Evolutionary conservation across 2,329 filamentous ascomycete species (phyloP).

Genomic region (Camillea tinctor): DNA sequence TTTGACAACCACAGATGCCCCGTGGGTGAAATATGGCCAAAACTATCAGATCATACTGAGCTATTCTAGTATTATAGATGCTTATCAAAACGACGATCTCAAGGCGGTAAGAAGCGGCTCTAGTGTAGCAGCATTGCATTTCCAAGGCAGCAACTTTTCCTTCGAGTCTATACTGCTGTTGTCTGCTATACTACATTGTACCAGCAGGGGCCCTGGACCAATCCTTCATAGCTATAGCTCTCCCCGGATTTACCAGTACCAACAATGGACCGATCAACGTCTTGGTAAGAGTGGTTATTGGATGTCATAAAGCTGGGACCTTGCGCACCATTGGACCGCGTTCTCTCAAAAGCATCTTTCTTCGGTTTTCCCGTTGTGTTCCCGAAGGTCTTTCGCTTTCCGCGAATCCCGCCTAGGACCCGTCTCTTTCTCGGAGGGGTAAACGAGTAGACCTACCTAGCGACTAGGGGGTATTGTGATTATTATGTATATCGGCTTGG

Average conservation of each 20-base stretch:
- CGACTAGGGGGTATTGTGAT: not conserved
- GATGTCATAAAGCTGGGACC: not conserved
- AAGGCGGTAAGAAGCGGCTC: not conserved
- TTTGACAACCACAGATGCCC: not conserved
- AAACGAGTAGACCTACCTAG: not conserved
- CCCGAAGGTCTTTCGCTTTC: not conserved
- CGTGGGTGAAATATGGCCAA: not conserved
- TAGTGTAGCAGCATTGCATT: not conserved
- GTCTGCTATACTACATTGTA: too few species aligned
- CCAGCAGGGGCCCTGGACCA: not conserved
- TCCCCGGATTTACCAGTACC: not conserved
- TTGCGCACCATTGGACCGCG: not conserved
- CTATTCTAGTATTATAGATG: not conserved
- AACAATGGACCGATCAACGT: not conserved
- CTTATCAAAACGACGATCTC: not conserved
- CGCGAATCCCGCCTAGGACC: not conserved
- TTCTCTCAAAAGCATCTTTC: not conserved
- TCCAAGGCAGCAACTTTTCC: not conserved
- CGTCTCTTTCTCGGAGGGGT: not conserved
- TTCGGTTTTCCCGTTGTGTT: not conserved
- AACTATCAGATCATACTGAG: not conserved
- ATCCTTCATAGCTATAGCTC: not conserved
- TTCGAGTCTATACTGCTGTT: not conserved
- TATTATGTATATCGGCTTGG: not conserved
- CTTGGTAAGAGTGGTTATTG: not conserved